These are phyloP conservation scores for Trichoderma semiorbis DNA, from an alignment of 2,329 filamentous ascomycete species.

Conservation along the genomic window DNA sequence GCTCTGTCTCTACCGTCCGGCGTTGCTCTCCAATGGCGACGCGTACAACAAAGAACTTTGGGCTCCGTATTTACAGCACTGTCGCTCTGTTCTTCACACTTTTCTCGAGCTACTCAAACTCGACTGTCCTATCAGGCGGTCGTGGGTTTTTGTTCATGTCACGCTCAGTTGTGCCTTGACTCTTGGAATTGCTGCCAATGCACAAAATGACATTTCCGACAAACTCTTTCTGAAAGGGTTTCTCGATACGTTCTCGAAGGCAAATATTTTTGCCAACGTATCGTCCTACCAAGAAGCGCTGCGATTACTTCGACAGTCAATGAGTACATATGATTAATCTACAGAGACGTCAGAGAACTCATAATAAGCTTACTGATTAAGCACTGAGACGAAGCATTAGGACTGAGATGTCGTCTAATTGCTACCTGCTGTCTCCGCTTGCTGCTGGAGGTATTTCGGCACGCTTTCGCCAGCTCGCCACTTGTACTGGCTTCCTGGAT, in stretches of 20 bases:
- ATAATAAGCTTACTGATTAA: background rate
- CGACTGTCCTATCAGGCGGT: background rate
- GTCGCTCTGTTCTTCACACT: background rate
- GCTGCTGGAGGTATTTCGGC: background rate
- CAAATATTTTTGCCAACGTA: constrained; percentile 1
- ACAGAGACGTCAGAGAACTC: background rate
- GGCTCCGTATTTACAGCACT: background rate
- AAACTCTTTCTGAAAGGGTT: background rate
- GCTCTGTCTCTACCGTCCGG: background rate
- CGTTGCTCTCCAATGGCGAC: background rate
- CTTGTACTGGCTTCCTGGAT: constrained; percentile 19
- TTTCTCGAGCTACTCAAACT: background rate
- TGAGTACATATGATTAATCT: background rate
- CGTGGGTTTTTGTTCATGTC: background rate
- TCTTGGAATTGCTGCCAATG: background rate
- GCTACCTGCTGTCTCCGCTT: background rate
- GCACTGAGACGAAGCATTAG: background rate
- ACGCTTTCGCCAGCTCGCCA: constrained; percentile 17
- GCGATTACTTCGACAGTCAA: background rate
- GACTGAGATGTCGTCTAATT: background rate
- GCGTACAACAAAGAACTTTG: background rate
- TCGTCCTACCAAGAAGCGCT: background rate
- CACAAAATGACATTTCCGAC: background rate
- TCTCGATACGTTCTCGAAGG: background rate
- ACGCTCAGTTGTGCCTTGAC: background rate